phyloP scores from a whole-genome alignment of 2,329 filamentous ascomycete genomes.

The Beauveria brongniartii region DNA sequence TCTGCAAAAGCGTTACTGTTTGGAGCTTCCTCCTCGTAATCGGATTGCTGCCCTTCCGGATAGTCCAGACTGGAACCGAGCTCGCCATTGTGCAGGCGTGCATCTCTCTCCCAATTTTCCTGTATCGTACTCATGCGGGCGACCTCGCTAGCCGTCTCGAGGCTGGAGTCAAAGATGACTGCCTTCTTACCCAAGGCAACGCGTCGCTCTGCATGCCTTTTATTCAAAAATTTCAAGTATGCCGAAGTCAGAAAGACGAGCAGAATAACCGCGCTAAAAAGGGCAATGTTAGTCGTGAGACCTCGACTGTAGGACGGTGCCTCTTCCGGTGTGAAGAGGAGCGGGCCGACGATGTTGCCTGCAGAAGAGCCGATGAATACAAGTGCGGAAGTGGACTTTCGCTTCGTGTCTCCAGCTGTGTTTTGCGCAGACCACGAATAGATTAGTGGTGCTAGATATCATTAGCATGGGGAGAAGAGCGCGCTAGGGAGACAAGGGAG shows the following conservation, averaged over 20 bases:
- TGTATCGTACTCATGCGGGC: constrained; percentile 27
- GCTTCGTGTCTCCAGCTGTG: constrained; percentile 62
- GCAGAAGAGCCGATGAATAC: constrained; percentile 58
- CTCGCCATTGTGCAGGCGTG: constrained; percentile 1
- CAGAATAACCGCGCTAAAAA: constrained; percentile 52
- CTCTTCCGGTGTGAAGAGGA: constrained; percentile 51
- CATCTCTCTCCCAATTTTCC: constrained; percentile 8
- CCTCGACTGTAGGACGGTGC: constrained; percentile 37
- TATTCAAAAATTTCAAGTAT: constrained; percentile 47
- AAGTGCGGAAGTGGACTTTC: constrained; percentile 56
- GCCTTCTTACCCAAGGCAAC: constrained; percentile 52
- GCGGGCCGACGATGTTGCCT: constrained; percentile 59
- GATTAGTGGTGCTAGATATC: constrained; percentile 40
- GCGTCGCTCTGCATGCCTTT: constrained; percentile 43
- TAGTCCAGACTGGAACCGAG: background rate
- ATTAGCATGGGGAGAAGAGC: constrained; percentile 32
- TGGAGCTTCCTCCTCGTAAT: constrained; percentile 12
- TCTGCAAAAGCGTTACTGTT: constrained; percentile 32
- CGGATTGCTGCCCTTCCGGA: background rate
- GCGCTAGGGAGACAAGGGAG: constrained; percentile 38
- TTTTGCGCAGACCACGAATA: constrained; percentile 56
- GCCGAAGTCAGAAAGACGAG: constrained; percentile 34
- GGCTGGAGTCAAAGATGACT: constrained; percentile 49
- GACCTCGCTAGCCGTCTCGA: constrained; percentile 40
- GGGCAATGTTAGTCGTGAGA: constrained; percentile 48